Evolutionary conservation across 768 basidiomycete genomes (phyloP), one percentile per base, ranked within the genome.

Genomic region (Collybia sordida): DNA sequence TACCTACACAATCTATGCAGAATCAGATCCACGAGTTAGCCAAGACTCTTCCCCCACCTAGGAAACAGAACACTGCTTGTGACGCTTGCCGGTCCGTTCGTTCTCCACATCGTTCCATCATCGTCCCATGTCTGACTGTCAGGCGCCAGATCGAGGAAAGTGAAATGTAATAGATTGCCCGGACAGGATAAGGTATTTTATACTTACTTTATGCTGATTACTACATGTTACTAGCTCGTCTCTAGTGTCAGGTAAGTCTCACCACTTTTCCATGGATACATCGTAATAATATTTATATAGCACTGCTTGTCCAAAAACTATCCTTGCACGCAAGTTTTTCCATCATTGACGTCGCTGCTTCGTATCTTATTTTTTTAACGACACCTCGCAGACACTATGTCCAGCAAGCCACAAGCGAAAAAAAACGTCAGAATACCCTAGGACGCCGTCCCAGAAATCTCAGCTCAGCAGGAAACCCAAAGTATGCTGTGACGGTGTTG

Each of bases 51-150:
- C 87, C 90, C 1, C 88, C 89, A n/a, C 88, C 90, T 5, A 75
- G 93, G 50, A 93, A 92, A 65, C 93, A 94, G 71, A 95, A 95
- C 64, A 90, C 91, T 18, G 93, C 93, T 22, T 95, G 93, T 68
- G 93, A 95, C 73, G 88, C 88, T 45, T 95, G 93, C 82, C 87
- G 88, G 88, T 86, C 6, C 51, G 71, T 55, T 35, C 22, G 23
- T 55, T 49, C 8, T 28, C 23, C 17, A 31, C 31, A 7, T 25
- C 37, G 9, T 28, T 42, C 34, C 24, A 35, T 37, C 37, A 52
- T 49, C 38, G 49, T 23, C 3, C 27, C 40, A 57, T 57, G 50
- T 54, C 52, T 57, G 24, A 50, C 59, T 55, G 42, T 38, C 42
- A 45, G 25, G 39, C 37, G 28, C 46, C 56, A 90, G 91, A 70